phyloP scores from a whole-genome alignment of 1,139 yeast genomes.

The Candida sanyaensis region DNA sequence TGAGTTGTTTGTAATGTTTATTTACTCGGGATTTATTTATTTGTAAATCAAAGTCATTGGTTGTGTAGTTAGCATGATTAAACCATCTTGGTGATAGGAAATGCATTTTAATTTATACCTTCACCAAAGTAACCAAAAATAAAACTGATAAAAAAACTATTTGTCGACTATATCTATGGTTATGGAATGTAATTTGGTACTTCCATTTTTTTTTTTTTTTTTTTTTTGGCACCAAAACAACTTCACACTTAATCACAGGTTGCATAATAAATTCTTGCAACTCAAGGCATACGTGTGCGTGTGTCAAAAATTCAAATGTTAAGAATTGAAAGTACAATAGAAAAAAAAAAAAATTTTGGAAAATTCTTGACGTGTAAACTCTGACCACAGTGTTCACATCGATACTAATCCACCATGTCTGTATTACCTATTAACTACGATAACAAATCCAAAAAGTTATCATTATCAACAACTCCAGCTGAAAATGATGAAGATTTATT shows the following conservation, averaged over 20 bases:
- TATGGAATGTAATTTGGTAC: background rate
- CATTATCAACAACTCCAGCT: slow-evolving; percentile 18
- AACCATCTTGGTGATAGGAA: background rate
- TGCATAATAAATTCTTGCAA: background rate
- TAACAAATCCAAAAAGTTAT: slow-evolving; percentile 28
- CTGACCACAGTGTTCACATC: slow-evolving; percentile 2
- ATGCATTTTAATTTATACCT: background rate
- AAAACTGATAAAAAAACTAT: too few species aligned
- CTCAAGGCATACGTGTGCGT: background rate
- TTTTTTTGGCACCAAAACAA: background rate
- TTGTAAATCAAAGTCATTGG: slow-evolving; percentile 1
- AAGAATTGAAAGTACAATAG: background rate
- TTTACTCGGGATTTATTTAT: background rate
- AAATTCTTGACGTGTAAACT: background rate
- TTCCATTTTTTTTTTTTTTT: too few species aligned
- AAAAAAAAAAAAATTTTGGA: background rate
- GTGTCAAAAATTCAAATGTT: too few species aligned
- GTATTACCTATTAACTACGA: slow-evolving; percentile 20
- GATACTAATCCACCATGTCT: background rate
- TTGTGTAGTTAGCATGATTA: background rate
- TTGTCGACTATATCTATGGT: too few species aligned
- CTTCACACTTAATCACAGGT: background rate
- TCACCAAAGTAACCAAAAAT: background rate
- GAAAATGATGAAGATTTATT: slow-evolving; percentile 25
- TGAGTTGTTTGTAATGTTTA: background rate